These are phyloP conservation scores for Neurospora tetraspora DNA, from an alignment of 495 filamentous ascomycete genomes.

Conservation along the genomic window DNA sequence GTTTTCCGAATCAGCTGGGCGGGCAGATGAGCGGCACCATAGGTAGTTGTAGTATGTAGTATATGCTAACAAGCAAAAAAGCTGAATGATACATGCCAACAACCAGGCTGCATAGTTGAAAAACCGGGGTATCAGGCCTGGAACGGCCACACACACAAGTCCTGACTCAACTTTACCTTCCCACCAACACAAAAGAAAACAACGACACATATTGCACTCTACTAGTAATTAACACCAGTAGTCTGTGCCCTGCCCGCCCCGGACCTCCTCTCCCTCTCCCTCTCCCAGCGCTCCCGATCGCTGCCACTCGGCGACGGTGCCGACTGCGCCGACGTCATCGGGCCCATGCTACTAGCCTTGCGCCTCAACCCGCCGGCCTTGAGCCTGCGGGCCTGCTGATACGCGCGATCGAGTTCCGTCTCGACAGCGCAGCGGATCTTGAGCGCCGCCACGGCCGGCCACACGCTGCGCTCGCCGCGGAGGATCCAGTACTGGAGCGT, in stretches of 20 bases:
- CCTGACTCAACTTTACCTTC: neutral
- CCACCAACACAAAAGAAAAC: neutral
- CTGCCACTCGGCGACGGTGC: neutral
- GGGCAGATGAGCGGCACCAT: neutral
- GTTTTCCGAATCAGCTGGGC: neutral
- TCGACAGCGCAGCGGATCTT: conserved; percentile 80
- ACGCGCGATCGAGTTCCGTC: conserved; percentile 73
- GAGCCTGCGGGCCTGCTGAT: conserved; percentile 62
- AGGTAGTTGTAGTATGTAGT: neutral
- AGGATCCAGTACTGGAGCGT: conserved; percentile 78
- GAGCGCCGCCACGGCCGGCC: conserved; percentile 81
- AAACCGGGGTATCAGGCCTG: neutral
- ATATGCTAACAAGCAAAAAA: neutral
- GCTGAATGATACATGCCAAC: neutral
- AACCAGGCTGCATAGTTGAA: neutral
- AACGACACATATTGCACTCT: neutral
- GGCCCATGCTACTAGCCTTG: conserved; percentile 24
- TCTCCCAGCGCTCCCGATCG: neutral
- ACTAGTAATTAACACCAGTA: neutral
- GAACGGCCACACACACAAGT: neutral
- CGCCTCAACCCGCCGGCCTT: conserved; percentile 36
- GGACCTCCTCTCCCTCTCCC: neutral
- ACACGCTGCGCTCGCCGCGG: conserved; percentile 76
- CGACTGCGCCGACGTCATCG: neutral
- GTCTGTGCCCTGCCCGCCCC: neutral